Percentiles rank a stretch among this genome's conserved stretches.
phyloP scores from a whole-genome alignment of 441 rosid species.

The Adansonia madagascariensis region DNA sequence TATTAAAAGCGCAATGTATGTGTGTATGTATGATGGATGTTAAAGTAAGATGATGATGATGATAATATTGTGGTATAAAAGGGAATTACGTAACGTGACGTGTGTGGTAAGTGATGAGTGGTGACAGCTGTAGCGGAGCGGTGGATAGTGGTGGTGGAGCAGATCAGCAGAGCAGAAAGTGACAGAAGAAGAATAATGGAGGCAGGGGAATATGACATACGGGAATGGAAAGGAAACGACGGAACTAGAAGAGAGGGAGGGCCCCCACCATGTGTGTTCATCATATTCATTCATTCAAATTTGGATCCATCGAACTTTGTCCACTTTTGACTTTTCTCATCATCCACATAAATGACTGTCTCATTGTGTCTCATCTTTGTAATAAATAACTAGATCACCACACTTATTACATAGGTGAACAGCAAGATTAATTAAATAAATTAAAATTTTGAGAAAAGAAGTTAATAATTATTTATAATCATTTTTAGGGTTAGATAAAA shows the following conservation, averaged over 20 bases:
- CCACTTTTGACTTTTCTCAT: background rate
- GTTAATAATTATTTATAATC: too few species aligned
- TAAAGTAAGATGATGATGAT: background rate
- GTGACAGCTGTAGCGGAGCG: conserved; percentile 7
- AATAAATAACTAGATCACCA: too few species aligned
- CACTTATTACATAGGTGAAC: too few species aligned
- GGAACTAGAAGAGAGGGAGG: background rate
- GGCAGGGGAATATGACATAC: too few species aligned
- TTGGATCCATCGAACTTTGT: background rate
- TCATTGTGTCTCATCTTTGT: too few species aligned
- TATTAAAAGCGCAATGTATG: background rate
- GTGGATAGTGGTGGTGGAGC: background rate
- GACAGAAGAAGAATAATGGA: background rate
- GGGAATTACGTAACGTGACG: background rate
- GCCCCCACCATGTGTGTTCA: background rate
- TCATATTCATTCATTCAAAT: background rate
- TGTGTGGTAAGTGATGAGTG: background rate
- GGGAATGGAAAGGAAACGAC: too few species aligned
- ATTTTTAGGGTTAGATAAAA: too few species aligned
- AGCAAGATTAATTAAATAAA: too few species aligned
- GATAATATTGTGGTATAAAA: background rate
- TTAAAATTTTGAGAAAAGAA: too few species aligned
- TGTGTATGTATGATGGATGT: background rate
- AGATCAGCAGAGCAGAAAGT: background rate
- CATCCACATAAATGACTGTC: background rate